Base-by-base conservation (phyloP, 116 monocot genomes). In the Cymodocea nodosa region DNA sequence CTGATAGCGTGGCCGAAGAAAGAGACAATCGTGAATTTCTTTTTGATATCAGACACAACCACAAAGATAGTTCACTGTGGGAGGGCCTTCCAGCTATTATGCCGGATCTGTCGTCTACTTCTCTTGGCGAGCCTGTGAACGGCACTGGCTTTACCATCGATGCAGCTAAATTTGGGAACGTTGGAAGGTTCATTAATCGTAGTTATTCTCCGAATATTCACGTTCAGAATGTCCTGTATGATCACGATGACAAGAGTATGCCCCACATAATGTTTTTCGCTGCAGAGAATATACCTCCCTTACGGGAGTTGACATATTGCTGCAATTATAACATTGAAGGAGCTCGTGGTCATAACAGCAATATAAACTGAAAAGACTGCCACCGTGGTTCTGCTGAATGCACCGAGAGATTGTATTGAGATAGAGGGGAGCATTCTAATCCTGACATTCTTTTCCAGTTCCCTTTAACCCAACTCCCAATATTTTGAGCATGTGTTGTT, bases 151-250 rank as follows among this genome's bases (percentile, higher is more conserved):
- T 81, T 64, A 76, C 83, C 12, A 62, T 87, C 67, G 87, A 87
- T 84, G 81, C 84, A 34, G 75, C 81, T 22, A 20, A 51, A 25
- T 74, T 64, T 56, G 87, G 81, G 2, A 87, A 84, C 76, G 62
- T 87, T 34, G 77, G 82, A 61, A 83, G 75, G 36, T 87, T 83
- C 59, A 78, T 87, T 61, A 87, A 87, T 52, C 87, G 84, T 50
- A 81, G 83, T 51, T 87, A 81, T 40, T 75, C 78, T 14, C 87
- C 87, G 20, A 84, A 87, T 36, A 56, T 80, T 30, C 84, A 81
- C 74, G 84, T 81, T 17, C 87, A 87, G 58, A 87, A 87, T 72
- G 51, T 87, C 57, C 68, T 87, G 5, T 84, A 76, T 70, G 81
- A 87, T 62, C 87, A 84, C 67, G 87, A 78, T 35, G 76, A 87